These are phyloP conservation scores for Neospermospora avenae DNA, from an alignment of 2,329 filamentous ascomycete species.

Conservation along the genomic window DNA sequence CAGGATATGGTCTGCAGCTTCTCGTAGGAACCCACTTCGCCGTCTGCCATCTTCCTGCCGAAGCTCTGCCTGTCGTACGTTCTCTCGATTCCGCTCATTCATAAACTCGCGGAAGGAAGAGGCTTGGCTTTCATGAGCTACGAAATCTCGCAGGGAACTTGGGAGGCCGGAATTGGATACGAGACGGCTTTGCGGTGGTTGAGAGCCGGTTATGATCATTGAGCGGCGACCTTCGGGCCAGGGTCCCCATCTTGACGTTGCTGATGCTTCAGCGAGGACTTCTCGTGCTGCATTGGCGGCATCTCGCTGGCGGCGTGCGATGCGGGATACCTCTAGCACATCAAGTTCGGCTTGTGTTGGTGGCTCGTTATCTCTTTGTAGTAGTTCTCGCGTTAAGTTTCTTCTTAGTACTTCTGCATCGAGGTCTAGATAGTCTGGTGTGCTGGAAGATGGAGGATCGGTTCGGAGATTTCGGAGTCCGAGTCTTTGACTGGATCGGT, in stretches of 20 bases:
- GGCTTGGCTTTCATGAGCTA: constrained; percentile 30
- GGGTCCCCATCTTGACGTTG: constrained; percentile 16
- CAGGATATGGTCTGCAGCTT: constrained; percentile 26
- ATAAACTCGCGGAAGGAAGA: constrained; percentile 35
- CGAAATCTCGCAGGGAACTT: constrained; percentile 32
- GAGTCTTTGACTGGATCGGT: constrained; percentile 26
- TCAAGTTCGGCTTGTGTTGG: constrained; percentile 52
- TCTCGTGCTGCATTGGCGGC: constrained; percentile 26
- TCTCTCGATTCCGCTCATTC: constrained; percentile 36
- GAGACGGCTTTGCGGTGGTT: constrained; percentile 17
- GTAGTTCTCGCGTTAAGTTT: constrained; percentile 25
- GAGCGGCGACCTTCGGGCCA: constrained; percentile 21
- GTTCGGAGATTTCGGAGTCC: constrained; percentile 28
- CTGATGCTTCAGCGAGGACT: constrained; percentile 19
- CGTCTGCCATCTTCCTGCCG: constrained; percentile 27
- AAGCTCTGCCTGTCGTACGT: constrained; percentile 26
- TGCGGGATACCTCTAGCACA: constrained; percentile 54
- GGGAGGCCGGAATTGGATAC: constrained; percentile 28
- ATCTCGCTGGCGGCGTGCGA: constrained; percentile 46
- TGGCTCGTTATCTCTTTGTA: constrained; percentile 48
- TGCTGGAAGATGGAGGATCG: constrained; percentile 24
- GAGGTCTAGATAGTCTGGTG: constrained; percentile 32
- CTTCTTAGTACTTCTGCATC: constrained; percentile 31
- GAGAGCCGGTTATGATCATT: background rate
- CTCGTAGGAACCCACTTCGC: constrained; percentile 26